phyloP scores from a whole-genome alignment of 2,329 filamentous ascomycete species.

The Scorias spongiosa region DNA sequence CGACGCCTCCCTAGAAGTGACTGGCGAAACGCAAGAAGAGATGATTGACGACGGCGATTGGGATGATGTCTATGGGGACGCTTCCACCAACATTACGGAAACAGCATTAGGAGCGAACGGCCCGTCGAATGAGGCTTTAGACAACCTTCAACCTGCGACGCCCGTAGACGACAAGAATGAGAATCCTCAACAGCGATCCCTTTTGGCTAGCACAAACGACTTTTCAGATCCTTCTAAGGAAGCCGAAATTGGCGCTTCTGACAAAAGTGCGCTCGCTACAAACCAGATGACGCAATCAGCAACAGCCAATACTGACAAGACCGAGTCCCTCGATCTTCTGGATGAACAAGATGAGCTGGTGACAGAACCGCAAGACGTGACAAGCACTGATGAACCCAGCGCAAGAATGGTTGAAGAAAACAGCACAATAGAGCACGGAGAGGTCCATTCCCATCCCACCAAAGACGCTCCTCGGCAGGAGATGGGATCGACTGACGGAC shows the following conservation, averaged over 20 bases:
- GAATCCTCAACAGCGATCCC: not conserved
- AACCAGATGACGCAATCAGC: not conserved
- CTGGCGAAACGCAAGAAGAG: constrained; percentile 14
- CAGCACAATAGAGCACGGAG: constrained; percentile 1
- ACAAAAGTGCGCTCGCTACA: not conserved
- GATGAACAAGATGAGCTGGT: constrained; percentile 3
- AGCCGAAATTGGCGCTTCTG: not conserved
- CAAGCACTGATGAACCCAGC: constrained; percentile 1
- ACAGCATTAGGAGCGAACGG: not conserved
- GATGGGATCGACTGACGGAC: not conserved
- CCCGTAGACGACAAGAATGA: not conserved
- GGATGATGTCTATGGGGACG: constrained; percentile 17
- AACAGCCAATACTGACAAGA: not conserved
- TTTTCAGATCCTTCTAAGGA: not conserved
- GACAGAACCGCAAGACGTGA: not conserved
- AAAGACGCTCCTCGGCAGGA: not conserved
- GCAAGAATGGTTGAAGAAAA: constrained; percentile 4
- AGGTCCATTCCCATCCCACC: constrained; percentile 1
- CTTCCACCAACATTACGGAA: not conserved
- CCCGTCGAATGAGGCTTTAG: not conserved
- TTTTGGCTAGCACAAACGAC: not conserved
- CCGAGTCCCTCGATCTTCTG: constrained; percentile 3
- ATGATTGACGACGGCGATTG: constrained; percentile 16
- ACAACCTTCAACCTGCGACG: constrained; percentile 2
- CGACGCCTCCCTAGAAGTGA: constrained; percentile 22